phyloP scores from a whole-genome alignment of 768 basidiomycete species.

The Tephrocybe rancida region DNA sequence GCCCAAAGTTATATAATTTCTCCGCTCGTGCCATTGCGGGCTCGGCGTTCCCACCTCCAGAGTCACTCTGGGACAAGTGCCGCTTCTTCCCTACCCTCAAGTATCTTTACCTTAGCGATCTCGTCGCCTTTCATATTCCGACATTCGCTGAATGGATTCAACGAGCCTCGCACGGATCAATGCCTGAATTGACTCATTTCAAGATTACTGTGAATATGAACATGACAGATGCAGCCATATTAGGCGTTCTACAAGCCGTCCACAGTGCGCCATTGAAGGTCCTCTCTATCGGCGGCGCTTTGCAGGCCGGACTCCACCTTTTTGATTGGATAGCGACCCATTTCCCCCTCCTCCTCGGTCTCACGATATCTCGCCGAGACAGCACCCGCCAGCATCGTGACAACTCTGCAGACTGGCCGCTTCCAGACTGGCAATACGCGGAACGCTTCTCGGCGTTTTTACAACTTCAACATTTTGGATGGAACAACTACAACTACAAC shows the following conservation, averaged over 20 bases:
- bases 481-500: not conserved
- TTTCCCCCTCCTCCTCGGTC: not conserved
- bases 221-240: not conserved
- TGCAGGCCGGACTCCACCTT: not conserved
- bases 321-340: not conserved
- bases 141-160: not conserved
- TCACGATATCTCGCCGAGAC: constrained; percentile 1
- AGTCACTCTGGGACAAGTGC: not conserved
- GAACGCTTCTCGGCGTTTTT: not conserved
- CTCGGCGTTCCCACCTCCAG: not conserved
- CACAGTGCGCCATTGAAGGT: not conserved
- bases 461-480: constrained; percentile 3
- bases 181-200: not conserved
- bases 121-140: not conserved
- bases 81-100: not conserved
- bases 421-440: constrained; percentile 9
- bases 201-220: not conserved
- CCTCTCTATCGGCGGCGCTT: not conserved
- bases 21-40: not conserved
- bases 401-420: not conserved
- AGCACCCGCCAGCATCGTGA: not conserved
- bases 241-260: not conserved
- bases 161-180: not conserved
- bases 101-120: not conserved
- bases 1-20: not conserved